These are phyloP conservation scores for Helichrysum umbraculigerum DNA, from an alignment of 129 eudicot genomes.

Conservation along the genomic window DNA sequence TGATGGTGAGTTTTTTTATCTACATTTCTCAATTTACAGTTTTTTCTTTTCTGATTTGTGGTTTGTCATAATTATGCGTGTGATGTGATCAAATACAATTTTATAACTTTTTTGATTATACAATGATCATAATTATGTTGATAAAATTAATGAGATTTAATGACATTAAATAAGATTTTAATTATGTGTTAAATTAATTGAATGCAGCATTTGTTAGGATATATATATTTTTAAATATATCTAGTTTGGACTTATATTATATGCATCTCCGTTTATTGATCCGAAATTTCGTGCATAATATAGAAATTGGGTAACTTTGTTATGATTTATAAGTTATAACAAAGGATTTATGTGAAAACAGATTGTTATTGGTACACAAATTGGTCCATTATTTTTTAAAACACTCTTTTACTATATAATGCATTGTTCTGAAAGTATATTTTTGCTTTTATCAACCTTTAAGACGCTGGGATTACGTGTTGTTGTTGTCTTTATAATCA, in stretches of 20 bases:
- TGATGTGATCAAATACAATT: not conserved
- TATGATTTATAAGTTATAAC: too few species aligned
- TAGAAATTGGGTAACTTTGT: too few species aligned
- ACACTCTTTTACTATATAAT: not conserved
- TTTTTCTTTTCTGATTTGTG: not conserved
- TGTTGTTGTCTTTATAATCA: not conserved
- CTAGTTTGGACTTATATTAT: too few species aligned
- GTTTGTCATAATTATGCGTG: too few species aligned
- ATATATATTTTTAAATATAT: too few species aligned
- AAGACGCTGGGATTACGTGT: too few species aligned
- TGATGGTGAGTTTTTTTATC: conserved; percentile 40
- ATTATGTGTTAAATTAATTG: too few species aligned
- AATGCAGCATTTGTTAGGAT: too few species aligned
- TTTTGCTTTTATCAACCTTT: not conserved
- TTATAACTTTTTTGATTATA: not conserved
- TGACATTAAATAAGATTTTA: not conserved
- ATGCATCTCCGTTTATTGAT: not conserved
- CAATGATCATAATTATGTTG: not conserved
- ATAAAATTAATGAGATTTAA: not conserved
- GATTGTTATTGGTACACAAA: not conserved
- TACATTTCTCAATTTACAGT: not conserved
- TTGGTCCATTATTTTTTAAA: not conserved
- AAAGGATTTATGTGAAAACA: not conserved
- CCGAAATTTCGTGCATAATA: not conserved
- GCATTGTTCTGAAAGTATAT: not conserved